Percentiles rank a stretch among this genome's conserved stretches.
These are phyloP conservation scores for Solanum appendiculatum DNA, from an alignment of 257 asterid species.

Conservation along the genomic window DNA sequence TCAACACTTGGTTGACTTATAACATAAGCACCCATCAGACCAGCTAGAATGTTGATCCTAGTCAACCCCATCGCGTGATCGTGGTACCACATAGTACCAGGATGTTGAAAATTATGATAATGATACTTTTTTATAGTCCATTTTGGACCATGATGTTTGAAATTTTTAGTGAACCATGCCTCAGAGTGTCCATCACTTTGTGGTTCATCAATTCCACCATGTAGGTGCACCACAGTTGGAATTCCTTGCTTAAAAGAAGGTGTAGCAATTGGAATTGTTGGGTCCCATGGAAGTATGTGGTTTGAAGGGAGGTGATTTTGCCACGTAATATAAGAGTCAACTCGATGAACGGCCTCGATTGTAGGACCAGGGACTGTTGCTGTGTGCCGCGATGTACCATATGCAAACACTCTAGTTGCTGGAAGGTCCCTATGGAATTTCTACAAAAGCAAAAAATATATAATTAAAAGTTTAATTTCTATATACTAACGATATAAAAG, in stretches of 20 bases:
- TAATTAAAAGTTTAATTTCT: neutral
- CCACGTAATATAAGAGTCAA: conserved; percentile 47
- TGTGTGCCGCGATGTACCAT: conserved; percentile 32
- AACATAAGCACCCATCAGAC: conserved; percentile 61
- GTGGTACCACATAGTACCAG: conserved; percentile 88
- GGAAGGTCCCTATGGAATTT: conserved; percentile 80
- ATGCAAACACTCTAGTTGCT: conserved; percentile 63
- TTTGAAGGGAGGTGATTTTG: conserved; percentile 58
- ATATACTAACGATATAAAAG: too few relatives aligned
- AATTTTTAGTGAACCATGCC: conserved; percentile 68
- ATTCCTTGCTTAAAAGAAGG: conserved; percentile 36
- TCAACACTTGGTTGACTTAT: conserved; percentile 49
- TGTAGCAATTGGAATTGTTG: conserved; percentile 63
- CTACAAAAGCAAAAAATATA: conserved; percentile 18
- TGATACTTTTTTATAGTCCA: conserved; percentile 44
- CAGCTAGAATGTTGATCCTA: conserved; percentile 80
- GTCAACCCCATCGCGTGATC: conserved; percentile 96
- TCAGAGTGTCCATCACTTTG: conserved; percentile 53
- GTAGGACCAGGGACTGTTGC: conserved; percentile 92
- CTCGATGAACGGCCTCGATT: conserved; percentile 64
- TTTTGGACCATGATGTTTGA: conserved; percentile 41
- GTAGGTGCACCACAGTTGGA: conserved; percentile 88
- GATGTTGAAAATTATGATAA: conserved; percentile 68
- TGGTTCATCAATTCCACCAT: conserved; percentile 68
- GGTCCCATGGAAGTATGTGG: conserved; percentile 88